Conservation (phyloP, 441 rosid species). For the Gossypium schwendimanii region DNA sequence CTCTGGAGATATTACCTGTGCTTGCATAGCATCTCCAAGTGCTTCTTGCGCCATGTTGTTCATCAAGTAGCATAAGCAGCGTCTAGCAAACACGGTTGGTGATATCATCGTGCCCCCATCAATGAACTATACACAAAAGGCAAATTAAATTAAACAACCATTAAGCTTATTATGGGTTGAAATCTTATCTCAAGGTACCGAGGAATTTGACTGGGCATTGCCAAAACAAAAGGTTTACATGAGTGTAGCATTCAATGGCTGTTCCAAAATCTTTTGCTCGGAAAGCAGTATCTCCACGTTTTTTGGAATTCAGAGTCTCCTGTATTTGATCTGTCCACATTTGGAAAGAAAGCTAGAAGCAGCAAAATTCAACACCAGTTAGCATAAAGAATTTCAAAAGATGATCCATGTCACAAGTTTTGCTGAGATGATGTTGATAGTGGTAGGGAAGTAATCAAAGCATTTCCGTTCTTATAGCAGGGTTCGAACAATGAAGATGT, state of each 20-base stretch:
- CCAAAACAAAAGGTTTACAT: conserved; percentile 35
- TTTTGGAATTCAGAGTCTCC: conserved; percentile 77
- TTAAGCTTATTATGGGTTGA: neutral
- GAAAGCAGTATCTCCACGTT: conserved; percentile 81
- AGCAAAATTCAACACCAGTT: conserved; percentile 8
- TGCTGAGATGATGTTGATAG: neutral
- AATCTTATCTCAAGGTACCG: neutral
- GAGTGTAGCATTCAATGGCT: conserved; percentile 68
- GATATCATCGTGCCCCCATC: conserved; percentile 89
- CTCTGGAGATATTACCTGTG: conserved; percentile 76
- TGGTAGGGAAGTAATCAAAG: conserved; percentile 2
- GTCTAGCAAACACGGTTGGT: conserved; percentile 83
- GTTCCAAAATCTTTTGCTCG: conserved; percentile 60
- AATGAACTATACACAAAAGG: conserved; percentile 47
- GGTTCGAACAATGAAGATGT: neutral
- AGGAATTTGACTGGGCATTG: neutral
- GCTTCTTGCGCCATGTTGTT: conserved; percentile 84
- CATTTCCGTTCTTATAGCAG: neutral
- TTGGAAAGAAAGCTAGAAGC: conserved; percentile 75
- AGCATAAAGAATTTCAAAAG: neutral
- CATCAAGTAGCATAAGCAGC: conserved; percentile 78
- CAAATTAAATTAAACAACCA: neutral
- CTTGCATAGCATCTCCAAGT: conserved; percentile 95
- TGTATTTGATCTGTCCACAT: conserved; percentile 91
- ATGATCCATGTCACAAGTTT: conserved; percentile 2